phyloP scores from a whole-genome alignment of 2,329 filamentous ascomycete genomes.

The Zalaria obscura region DNA sequence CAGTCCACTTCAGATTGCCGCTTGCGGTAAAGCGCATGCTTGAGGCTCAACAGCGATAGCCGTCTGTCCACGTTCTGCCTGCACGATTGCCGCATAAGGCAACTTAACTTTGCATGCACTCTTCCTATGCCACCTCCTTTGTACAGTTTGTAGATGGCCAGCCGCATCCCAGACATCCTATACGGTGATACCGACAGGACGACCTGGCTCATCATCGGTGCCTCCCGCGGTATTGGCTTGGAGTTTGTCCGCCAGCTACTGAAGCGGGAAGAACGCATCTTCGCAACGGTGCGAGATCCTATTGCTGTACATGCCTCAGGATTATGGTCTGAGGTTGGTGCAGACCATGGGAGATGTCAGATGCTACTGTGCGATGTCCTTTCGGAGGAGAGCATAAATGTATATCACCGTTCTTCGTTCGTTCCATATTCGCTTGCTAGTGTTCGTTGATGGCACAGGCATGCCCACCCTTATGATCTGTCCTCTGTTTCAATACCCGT shows the following conservation, averaged over 20 bases:
- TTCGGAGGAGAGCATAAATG: constrained; percentile 35
- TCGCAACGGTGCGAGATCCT: constrained; percentile 35
- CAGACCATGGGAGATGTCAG: constrained; percentile 30
- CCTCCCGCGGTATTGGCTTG: constrained; percentile 34
- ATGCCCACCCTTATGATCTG: background rate
- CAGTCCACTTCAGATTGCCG: no score
- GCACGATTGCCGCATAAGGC: no score
- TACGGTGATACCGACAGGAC: constrained; percentile 25
- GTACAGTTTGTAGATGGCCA: constrained; percentile 14
- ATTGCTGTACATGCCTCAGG: constrained; percentile 24
- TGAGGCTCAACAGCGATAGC: no score
- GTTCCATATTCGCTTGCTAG: no score
- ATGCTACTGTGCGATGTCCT: constrained; percentile 40
- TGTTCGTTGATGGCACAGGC: no score
- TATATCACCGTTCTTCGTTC: constrained; percentile 9
- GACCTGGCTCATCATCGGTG: constrained; percentile 33
- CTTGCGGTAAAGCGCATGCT: no score
- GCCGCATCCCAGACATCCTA: constrained; percentile 27
- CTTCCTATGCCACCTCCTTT: background rate
- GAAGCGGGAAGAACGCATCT: constrained; percentile 31
- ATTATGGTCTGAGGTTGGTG: constrained; percentile 26
- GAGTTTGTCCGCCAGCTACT: constrained; percentile 39
- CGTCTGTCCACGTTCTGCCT: no score
- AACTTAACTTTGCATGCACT: no score
- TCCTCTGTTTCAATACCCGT: background rate